Evolutionary conservation across 495 filamentous ascomycete species (phyloP).

Genomic region (Hyaloscypha hepaticicola): DNA sequence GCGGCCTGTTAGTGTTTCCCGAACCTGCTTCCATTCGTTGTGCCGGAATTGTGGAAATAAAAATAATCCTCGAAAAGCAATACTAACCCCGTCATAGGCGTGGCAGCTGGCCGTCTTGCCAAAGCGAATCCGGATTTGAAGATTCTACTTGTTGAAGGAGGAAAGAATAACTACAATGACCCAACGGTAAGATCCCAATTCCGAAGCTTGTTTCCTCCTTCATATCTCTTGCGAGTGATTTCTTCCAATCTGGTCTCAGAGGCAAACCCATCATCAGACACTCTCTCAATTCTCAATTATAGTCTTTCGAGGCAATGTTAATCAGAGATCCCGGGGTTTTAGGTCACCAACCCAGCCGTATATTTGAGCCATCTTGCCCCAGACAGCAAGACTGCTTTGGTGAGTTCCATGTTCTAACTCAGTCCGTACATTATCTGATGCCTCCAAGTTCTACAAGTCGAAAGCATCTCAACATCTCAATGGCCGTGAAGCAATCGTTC

Average conservation of each 20-base stretch:
- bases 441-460: slow-evolving; percentile 28
- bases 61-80: too few species aligned
- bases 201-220: too few species aligned
- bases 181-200: too few species aligned
- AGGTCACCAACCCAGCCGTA: slow-evolving; percentile 45
- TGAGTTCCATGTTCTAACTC: slow-evolving; percentile 1
- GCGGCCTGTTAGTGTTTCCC: slow-evolving; percentile 38
- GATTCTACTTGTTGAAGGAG: slow-evolving; percentile 52
- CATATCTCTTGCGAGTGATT: too few species aligned
- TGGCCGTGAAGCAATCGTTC: slow-evolving; percentile 47
- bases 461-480: slow-evolving; percentile 42
- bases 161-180: slow-evolving; percentile 46
- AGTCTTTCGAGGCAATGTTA: too few species aligned
- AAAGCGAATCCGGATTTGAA: slow-evolving; percentile 48
- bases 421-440: not conserved
- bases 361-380: slow-evolving; percentile 34
- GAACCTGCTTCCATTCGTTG: not conserved
- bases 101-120: slow-evolving; percentile 48
- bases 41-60: too few species aligned
- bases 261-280: too few species aligned
- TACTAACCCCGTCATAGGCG: not conserved
- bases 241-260: too few species aligned
- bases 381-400: slow-evolving; percentile 29
- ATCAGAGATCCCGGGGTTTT: too few species aligned
- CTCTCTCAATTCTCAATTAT: too few species aligned